Evolutionary conservation across 495 filamentous ascomycete genomes (phyloP).

Genomic region (Pyronema omphalodes): DNA sequence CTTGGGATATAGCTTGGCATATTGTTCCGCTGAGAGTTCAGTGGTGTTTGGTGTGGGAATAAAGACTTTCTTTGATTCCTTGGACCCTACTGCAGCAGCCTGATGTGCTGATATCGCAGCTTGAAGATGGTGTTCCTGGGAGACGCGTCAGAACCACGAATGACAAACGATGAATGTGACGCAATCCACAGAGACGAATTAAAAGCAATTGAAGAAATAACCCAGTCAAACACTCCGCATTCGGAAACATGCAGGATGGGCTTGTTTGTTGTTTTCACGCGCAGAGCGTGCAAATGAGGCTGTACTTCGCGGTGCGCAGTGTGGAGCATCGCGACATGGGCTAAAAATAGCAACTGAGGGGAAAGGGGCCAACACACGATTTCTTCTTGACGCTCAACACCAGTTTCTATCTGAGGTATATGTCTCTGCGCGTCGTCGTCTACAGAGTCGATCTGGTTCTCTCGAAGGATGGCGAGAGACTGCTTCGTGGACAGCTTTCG

Average conservation of each 20-base stretch:
- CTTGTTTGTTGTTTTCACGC: no score
- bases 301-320: conserved; percentile 7
- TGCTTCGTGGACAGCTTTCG: conserved; percentile 86
- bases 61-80: conserved; percentile 52
- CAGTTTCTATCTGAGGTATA: conserved; percentile 75
- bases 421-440: conserved; percentile 49
- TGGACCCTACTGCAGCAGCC: conserved; percentile 45
- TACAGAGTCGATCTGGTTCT: conserved; percentile 67
- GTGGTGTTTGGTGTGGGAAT: conserved; percentile 74
- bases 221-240: no score
- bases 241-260: no score
- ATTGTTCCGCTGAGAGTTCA: conserved; percentile 56
- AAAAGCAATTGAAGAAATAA: no score
- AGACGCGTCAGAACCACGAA: no score
- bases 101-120: conserved; percentile 61
- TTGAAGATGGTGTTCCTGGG: conserved; percentile 94
- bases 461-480: conserved; percentile 63
- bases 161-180: no score
- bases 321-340: conserved; percentile 11
- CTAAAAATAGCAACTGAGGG: conserved; percentile 23
- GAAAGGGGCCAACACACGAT: conserved; percentile 49
- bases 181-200: no score
- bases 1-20: conserved; percentile 71
- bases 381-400: conserved; percentile 92
- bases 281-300: not conserved